Evolutionary conservation across 495 filamentous ascomycete species (phyloP), one percentile per base, ranked within the genome.

Genomic region (Xeromyces bisporus): DNA sequence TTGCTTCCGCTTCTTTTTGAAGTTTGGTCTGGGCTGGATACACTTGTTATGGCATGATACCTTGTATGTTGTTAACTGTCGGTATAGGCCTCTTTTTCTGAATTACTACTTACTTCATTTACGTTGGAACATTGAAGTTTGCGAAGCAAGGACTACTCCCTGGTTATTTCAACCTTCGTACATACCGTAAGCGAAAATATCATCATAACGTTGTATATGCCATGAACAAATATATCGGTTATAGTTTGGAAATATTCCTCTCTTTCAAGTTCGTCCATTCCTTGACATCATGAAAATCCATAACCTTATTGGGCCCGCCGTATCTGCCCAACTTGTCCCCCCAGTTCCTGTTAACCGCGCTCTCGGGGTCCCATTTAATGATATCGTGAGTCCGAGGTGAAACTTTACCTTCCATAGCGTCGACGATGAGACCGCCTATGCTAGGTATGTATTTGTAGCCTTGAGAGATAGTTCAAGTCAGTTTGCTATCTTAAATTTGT

Each of bases 311-410:
- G 2, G 44, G 44, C n/a, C 41, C 60, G 9, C 52, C 59, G 39
- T 39, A 53, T 34, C 55, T 39, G 3, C 40, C 45, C 33, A 62
- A 49, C 0, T 51, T 55, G 37, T 56, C 50, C 24, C 36, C 39
- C 59, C 58, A 64, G 32, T 60, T 40, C 29, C 58, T 43, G 15
- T 48, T 34, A 5, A 40, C 32, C 6, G 53, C 56, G 6, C 35
- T 48, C 35, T 62, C 54, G 0, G 59, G 59, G 14, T 55, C 37
- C 59, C 59, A 63, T 29, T 46, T 45, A 25, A 58, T 43, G 17
- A 45, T 36, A n/a, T 47, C 36, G 23, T 38, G 35, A 20, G 55
- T 42, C 23, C 40, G 47, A 12, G 26, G 28, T 24, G 59, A 47
- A 7, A 57, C 20, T 17, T 33, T 43, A 2, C 40, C 46, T 23